A percentile compares a stretch with the other conserved stretches of the same genome.
Evolutionary conservation across 306 rosid species (phyloP).

Genomic region (Inga oerstediana): DNA sequence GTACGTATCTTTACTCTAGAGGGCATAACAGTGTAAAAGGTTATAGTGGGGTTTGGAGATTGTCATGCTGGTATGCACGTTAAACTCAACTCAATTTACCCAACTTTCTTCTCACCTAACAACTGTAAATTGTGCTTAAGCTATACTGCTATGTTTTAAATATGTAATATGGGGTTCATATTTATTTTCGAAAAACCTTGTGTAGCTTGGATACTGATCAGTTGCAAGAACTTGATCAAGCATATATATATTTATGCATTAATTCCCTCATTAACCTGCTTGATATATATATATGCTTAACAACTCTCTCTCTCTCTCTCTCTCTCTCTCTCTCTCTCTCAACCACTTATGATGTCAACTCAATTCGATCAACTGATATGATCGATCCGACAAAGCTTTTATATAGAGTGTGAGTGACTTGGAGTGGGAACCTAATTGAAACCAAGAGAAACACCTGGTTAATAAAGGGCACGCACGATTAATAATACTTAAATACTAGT

Average conservation of each 20-base stretch:
- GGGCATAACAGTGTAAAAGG: no score
- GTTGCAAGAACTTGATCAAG: not conserved
- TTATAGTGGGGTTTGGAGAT: no score
- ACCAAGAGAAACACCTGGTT: not conserved
- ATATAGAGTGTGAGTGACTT: not conserved
- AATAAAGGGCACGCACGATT: not conserved
- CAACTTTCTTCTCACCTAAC: no score
- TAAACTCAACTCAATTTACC: no score
- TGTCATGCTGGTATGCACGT: no score
- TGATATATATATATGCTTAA: no score
- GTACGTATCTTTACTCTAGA: no score
- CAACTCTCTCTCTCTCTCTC: no score
- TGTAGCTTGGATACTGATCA: not conserved
- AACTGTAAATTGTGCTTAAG: no score
- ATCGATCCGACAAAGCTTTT: not conserved
- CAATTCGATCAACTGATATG: not conserved
- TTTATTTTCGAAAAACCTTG: no score
- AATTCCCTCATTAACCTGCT: not conserved
- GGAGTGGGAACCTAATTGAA: not conserved
- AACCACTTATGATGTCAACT: not conserved
- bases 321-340: not conserved
- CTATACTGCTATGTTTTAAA: no score
- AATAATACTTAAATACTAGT: not conserved
- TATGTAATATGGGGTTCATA: no score
- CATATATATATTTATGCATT: not conserved